These are phyloP conservation scores for Suhomyces faveliae DNA, from an alignment of 805 yeast genomes.

Conservation along the genomic window DNA sequence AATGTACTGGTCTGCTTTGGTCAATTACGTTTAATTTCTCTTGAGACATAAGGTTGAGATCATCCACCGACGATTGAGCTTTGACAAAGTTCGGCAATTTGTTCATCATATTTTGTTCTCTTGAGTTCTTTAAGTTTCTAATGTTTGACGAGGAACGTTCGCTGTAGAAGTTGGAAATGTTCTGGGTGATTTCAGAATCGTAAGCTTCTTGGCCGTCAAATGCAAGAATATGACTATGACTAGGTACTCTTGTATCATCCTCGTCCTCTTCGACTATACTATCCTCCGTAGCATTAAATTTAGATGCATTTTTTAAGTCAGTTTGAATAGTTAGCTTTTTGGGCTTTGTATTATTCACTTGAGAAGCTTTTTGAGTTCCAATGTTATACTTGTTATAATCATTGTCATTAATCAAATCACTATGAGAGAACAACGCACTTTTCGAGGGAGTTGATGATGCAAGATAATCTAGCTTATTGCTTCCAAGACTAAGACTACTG, in stretches of 20 bases:
- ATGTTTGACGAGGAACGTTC: slow-evolving; percentile 36
- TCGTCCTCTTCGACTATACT: slow-evolving; percentile 19
- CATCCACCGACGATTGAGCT: slow-evolving; percentile 51
- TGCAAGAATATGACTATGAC: background rate
- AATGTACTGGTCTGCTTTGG: slow-evolving; percentile 66
- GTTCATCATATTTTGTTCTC: slow-evolving; percentile 34
- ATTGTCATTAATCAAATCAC: slow-evolving; percentile 24
- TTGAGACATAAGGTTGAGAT: slow-evolving; percentile 55
- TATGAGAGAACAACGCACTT: slow-evolving; percentile 18
- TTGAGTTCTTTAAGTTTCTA: slow-evolving; percentile 27
- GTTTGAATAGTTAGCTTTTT: slow-evolving; percentile 12
- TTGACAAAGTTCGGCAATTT: slow-evolving; percentile 39
- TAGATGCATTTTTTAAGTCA: slow-evolving; percentile 5
- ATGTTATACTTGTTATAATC: slow-evolving; percentile 26
- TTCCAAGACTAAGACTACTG: background rate
- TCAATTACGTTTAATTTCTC: slow-evolving; percentile 56
- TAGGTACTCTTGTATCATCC: background rate
- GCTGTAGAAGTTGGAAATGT: slow-evolving; percentile 36
- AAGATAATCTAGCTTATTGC: background rate
- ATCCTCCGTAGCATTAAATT: slow-evolving; percentile 11
- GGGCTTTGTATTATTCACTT: slow-evolving; percentile 23
- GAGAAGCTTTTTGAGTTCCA: slow-evolving; percentile 19
- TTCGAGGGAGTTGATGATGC: background rate
- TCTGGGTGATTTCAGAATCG: slow-evolving; percentile 35
- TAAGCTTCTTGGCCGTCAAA: slow-evolving; percentile 13